Percentiles rank a stretch among this genome's conserved stretches.
Conservation (phyloP, 768 basidiomycete genomes). For the Hirschioporus abietinus region DNA sequence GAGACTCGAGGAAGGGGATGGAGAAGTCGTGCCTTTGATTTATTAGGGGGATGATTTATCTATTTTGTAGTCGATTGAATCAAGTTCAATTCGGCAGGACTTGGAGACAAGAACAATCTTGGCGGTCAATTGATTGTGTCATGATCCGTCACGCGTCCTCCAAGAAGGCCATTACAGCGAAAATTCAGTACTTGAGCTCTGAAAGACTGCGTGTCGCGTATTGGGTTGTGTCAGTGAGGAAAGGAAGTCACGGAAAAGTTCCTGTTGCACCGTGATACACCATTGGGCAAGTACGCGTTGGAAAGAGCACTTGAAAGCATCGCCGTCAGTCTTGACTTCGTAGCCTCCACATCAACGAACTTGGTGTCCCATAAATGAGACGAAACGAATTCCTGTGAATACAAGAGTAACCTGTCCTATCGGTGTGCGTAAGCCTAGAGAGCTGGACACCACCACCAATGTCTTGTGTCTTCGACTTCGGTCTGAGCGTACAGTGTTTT, state of each 20-base stretch:
- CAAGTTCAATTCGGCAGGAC: no score
- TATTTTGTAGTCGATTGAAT: no score
- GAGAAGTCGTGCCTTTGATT: constrained; percentile 51
- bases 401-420: constrained; percentile 85
- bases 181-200: no score
- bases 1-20: constrained; percentile 21
- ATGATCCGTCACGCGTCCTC: no score
- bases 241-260: constrained; percentile 76
- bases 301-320: constrained; percentile 98
- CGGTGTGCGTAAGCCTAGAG: constrained; percentile 68
- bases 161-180: no score
- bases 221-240: no score
- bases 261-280: constrained; percentile 80
- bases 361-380: constrained; percentile 94
- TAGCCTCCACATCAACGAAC: constrained; percentile 91
- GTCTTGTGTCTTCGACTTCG: constrained; percentile 37
- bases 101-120: no score
- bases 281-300: constrained; percentile 84
- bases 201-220: no score
- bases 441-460: constrained; percentile 54
- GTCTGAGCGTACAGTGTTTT: constrained; percentile 26
- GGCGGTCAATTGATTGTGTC: no score
- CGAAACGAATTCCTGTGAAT: constrained; percentile 94
- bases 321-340: constrained; percentile 99
- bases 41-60: no score